Base-by-base conservation (phyloP, 495 filamentous ascomycete species). In the Talaromyces nanjingensis region DNA sequence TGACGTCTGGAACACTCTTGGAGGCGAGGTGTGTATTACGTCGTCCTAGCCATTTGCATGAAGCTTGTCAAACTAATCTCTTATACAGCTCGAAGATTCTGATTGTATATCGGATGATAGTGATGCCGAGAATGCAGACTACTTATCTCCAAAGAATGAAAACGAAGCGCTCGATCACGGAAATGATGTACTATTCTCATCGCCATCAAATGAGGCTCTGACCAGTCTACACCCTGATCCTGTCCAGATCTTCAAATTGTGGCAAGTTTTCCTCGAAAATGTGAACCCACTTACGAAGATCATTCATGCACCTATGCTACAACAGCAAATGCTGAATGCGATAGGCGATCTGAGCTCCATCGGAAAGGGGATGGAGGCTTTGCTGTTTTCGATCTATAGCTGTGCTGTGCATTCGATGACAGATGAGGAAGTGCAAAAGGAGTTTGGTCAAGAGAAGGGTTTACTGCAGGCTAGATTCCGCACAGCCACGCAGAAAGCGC, bases 281-380 rank as follows among this genome's bases (percentile, higher is more conserved):
- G 60, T 72, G 58, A 65, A 72, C 42, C 69, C 69, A 24, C 60
- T 72, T 27, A 53, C 66, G 24, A 72, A 71, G 49, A 60, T 71
- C 25, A 33, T 68, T 22, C 69, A 71, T 63, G 59, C 60, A n/a
- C 69, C 69, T 9, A 61, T 29, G 16, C 33, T 70, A 45, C 65
- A 65, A 56, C 56, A 66, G 9, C 54, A 53, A 29, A 59, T 70
- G 12, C 11, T 66, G 14, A 61, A 60, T 25, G 57, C 68, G 42
- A 45, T 27, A 24, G 12, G 29, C n/a, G 62, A 66, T 31, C 29
- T 66, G n/a, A 39, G 42, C 9, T 39, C 24, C 22, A 64, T 64
- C 16, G 49, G 33, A 3, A 25, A 53, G 59, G 55, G 56, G 29
- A 49, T 65, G 24, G 68, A 68, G 33, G 62, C 62, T 20, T 52